Conservation (phyloP, 225 moss, liverwort and hornwort species). For the Bryum argenteum region DNA sequence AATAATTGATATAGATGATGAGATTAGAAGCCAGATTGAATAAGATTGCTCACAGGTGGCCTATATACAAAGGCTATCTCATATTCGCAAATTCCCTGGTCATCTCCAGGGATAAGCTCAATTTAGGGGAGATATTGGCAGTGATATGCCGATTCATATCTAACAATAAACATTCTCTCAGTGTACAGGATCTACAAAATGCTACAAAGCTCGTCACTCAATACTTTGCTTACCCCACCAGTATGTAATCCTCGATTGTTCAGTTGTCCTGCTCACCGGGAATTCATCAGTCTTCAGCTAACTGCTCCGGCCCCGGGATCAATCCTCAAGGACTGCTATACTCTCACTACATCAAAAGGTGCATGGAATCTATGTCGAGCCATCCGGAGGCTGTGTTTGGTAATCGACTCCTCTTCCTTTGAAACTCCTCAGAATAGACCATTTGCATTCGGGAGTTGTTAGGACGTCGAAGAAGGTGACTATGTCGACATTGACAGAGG, state of each 20-base stretch:
- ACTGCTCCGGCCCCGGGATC: neutral
- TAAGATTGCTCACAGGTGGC: slow-evolving; percentile 16
- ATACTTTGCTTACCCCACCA: slow-evolving; percentile 13
- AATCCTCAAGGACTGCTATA: neutral
- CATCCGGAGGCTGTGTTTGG: neutral
- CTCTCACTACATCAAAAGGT: slow-evolving; percentile 3
- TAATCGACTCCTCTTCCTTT: neutral
- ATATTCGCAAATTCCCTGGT: slow-evolving; percentile 50
- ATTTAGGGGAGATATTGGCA: too few relatives aligned
- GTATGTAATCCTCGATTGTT: slow-evolving; percentile 10
- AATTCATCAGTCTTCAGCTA: neutral
- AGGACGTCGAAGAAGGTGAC: neutral
- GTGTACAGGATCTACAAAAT: slow-evolving; percentile 20
- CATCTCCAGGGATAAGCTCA: slow-evolving; percentile 82
- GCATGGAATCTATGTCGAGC: slow-evolving; percentile 24
- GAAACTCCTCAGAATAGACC: slow-evolving; percentile 1
- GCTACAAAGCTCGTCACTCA: slow-evolving; percentile 13
- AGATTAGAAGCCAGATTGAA: slow-evolving; percentile 34
- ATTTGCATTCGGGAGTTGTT: neutral
- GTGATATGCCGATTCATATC: neutral
- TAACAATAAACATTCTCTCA: neutral
- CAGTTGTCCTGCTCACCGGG: too few relatives aligned
- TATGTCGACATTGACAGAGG: neutral
- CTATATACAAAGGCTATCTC: slow-evolving; percentile 49
- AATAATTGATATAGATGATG: neutral